A percentile compares a stretch with the other conserved stretches of the same genome.
phyloP scores from a whole-genome alignment of 208 protist genomes.

The Trypanosoma congolense region DNA sequence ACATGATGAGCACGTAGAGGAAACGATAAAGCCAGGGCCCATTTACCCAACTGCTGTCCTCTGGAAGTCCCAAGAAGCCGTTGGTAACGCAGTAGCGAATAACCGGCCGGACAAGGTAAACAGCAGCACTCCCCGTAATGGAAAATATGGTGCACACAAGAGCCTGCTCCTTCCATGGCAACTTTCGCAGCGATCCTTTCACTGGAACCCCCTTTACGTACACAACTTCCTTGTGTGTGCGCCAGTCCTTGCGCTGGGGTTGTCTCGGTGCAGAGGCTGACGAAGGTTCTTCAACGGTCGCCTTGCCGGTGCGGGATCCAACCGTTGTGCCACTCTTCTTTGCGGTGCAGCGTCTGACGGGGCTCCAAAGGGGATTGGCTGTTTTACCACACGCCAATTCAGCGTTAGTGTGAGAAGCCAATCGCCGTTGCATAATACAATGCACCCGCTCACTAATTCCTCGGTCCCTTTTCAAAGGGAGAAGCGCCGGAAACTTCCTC shows the following conservation, averaged over 20 bases:
- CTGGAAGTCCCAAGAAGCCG: constrained; percentile 73
- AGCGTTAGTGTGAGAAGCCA: neutral
- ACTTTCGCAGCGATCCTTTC: constrained; percentile 72
- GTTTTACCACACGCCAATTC: neutral
- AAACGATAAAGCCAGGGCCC: constrained; percentile 82
- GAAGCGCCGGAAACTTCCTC: no score
- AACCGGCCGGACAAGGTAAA: constrained; percentile 64
- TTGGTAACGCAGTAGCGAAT: constrained; percentile 66
- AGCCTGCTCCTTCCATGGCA: constrained; percentile 71
- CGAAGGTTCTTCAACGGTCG: constrained; percentile 18
- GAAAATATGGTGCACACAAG: constrained; percentile 81
- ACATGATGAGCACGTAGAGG: constrained; percentile 79
- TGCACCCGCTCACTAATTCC: no score
- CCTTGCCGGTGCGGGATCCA: constrained; percentile 16
- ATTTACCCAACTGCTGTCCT: constrained; percentile 63
- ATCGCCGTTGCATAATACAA: neutral
- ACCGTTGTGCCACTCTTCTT: constrained; percentile 26
- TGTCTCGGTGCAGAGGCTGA: constrained; percentile 17
- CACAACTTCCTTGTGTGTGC: constrained; percentile 70
- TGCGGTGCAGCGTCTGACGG: constrained; percentile 18
- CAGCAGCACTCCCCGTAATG: constrained; percentile 58
- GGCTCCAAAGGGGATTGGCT: neutral
- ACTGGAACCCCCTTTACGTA: constrained; percentile 75
- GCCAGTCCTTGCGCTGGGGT: constrained; percentile 71
- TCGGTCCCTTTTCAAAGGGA: no score